phyloP scores from a whole-genome alignment of 78 protist genomes.

The Guillardia theta region DNA sequence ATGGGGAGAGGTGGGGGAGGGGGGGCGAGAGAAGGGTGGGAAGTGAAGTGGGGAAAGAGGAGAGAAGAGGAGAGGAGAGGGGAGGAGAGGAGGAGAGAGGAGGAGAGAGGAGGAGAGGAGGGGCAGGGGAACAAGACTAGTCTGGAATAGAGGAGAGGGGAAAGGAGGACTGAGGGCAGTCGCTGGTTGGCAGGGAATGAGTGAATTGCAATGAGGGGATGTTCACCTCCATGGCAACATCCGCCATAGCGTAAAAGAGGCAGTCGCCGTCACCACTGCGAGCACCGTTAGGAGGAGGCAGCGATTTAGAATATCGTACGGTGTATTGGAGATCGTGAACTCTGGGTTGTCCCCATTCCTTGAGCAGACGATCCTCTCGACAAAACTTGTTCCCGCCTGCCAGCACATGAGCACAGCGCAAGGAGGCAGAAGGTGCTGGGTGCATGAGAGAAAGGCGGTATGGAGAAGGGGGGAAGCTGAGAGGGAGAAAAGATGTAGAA shows the following conservation, averaged over 20 bases:
- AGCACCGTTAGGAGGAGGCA: background rate
- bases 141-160: background rate
- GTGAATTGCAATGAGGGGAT: background rate
- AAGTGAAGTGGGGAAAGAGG: background rate
- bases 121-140: background rate
- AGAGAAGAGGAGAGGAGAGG: background rate
- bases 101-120: background rate
- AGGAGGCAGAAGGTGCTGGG: background rate
- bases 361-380: background rate
- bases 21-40: background rate
- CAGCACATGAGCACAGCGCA: background rate
- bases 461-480: background rate
- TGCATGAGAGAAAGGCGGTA: background rate
- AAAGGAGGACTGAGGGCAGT: background rate
- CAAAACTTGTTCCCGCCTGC: background rate
- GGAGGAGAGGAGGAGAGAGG: background rate
- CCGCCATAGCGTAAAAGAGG: background rate
- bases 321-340: constrained; percentile 4
- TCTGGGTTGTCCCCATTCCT: background rate
- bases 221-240: background rate
- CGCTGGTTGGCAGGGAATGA: background rate
- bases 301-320: background rate
- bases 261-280: constrained; percentile 38
- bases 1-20: background rate
- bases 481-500: background rate